These are phyloP conservation scores for Shiraia bambusicola DNA, from an alignment of 2,329 filamentous ascomycete genomes.

Conservation along the genomic window DNA sequence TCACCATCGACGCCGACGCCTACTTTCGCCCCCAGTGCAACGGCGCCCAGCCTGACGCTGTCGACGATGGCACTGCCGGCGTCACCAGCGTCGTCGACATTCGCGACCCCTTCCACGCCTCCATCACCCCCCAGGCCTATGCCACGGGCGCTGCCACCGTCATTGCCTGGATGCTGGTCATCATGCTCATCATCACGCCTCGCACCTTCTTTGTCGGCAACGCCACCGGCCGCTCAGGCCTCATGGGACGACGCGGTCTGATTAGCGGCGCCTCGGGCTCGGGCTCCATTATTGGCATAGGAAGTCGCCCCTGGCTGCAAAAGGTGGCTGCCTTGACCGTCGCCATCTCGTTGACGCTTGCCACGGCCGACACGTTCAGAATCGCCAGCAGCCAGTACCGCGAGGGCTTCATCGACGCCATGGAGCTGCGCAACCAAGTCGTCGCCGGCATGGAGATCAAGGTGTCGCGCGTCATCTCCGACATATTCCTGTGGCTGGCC, in stretches of 20 bases:
- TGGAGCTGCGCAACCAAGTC: conserved; percentile 72
- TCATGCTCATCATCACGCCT: conserved; percentile 93
- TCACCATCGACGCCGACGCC: conserved; percentile 61
- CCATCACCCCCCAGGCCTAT: conserved; percentile 89
- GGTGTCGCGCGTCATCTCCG: conserved; percentile 87
- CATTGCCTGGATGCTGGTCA: conserved; percentile 86
- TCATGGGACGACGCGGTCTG: conserved; percentile 78
- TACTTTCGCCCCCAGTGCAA: conserved; percentile 62
- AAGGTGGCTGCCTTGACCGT: conserved; percentile 65
- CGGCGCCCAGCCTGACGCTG: conserved; percentile 39
- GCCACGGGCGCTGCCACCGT: conserved; percentile 89
- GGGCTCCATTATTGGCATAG: conserved; percentile 74
- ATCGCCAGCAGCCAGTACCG: conserved; percentile 82
- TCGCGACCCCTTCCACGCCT: conserved; percentile 88
- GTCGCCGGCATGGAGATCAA: conserved; percentile 84
- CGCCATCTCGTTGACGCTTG: conserved; percentile 85
- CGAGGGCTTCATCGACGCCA: conserved; percentile 76
- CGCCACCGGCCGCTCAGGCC: conserved; percentile 64
- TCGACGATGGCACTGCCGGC: conserved; percentile 42
- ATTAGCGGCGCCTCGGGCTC: conserved; percentile 70
- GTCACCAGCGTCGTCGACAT: conserved; percentile 63
- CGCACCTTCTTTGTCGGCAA: conserved; percentile 88
- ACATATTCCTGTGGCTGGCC: conserved; percentile 95
- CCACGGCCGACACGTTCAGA: conserved; percentile 85
- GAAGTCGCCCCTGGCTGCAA: conserved; percentile 90